Percentiles rank a stretch among this genome's conserved stretches.
Conservation (phyloP, 2,329 filamentous ascomycete genomes). For the Ophiostoma ips region DNA sequence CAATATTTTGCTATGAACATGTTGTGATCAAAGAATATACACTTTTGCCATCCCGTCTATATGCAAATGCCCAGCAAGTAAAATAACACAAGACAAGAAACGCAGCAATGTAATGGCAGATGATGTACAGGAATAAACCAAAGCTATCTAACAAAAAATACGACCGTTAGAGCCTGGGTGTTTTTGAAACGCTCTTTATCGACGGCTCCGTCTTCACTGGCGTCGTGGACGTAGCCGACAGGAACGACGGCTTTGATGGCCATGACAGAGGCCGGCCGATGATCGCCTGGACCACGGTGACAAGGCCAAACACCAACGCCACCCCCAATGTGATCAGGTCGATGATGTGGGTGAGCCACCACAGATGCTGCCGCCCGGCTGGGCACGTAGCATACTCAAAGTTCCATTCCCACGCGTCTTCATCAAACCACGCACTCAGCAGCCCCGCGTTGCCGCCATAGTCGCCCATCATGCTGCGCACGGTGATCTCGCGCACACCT, state of each 20-base stretch:
- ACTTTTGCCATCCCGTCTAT: not conserved
- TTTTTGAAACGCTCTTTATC: not conserved
- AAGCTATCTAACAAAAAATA: too few species aligned
- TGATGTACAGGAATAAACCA: too few species aligned
- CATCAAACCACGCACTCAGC: constrained; percentile 80
- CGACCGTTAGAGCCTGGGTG: not conserved
- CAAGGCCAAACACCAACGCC: constrained; percentile 11
- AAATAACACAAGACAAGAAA: not conserved
- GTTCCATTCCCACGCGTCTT: constrained; percentile 57
- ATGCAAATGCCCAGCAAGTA: not conserved
- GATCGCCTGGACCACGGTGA: constrained; percentile 16
- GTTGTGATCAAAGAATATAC: not conserved
- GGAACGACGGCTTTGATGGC: not conserved
- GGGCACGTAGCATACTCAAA: constrained; percentile 69
- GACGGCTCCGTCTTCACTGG: not conserved
- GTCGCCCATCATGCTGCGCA: constrained; percentile 96
- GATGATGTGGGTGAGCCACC: constrained; percentile 80
- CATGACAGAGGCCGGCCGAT: not conserved
- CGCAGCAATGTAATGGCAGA: too few species aligned
- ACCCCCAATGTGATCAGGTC: constrained; percentile 37
- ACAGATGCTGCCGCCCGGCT: constrained; percentile 76
- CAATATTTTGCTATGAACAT: not conserved
- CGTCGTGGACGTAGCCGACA: not conserved
- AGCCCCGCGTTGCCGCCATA: constrained; percentile 87
- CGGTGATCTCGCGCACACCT: constrained; percentile 75